Conservation (phyloP, 2,329 filamentous ascomycete species). For the Aspergillus fijiensis region DNA sequence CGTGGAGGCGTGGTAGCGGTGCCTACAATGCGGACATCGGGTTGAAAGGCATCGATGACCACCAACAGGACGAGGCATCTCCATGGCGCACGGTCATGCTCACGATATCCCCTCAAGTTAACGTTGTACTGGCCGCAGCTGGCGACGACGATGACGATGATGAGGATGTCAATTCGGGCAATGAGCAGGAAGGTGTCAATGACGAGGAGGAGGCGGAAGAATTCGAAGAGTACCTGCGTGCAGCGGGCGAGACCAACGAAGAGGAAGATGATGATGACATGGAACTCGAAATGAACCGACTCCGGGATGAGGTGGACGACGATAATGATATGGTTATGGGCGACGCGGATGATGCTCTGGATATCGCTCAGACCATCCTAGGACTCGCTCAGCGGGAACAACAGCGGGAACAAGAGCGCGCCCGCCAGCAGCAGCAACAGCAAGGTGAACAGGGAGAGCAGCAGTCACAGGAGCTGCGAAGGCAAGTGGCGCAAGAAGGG, state of each 20-base stretch:
- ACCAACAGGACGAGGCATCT: conserved; percentile 62
- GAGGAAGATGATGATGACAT: conserved; percentile 48
- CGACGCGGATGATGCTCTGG: conserved; percentile 64
- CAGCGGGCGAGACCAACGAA: conserved; percentile 38
- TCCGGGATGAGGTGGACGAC: conserved; percentile 29
- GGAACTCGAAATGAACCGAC: conserved; percentile 24
- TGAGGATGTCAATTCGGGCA: conserved; percentile 37
- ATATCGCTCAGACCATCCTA: conserved; percentile 74
- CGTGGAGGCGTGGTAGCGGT: conserved; percentile 83
- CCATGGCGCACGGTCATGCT: conserved; percentile 42
- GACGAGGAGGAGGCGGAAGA: conserved; percentile 52
- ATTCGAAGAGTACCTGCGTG: conserved; percentile 35
- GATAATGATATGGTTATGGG: conserved; percentile 54
- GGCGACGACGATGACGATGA: conserved; percentile 42
- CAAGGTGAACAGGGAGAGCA: conserved; percentile 30
- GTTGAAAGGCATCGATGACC: conserved; percentile 76
- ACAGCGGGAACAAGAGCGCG: background rate
- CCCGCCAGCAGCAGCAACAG: conserved; percentile 6
- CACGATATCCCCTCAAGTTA: conserved; percentile 42
- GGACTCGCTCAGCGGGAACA: conserved; percentile 61
- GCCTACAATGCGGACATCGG: conserved; percentile 78
- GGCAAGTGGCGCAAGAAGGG: conserved; percentile 15
- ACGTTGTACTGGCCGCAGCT: conserved; percentile 48
- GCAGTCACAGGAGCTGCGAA: conserved; percentile 23
- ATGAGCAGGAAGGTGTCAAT: conserved; percentile 38